These are phyloP conservation scores for Pythium utonaiense DNA, from an alignment of 352 stramenopile species.

Conservation along the genomic window DNA sequence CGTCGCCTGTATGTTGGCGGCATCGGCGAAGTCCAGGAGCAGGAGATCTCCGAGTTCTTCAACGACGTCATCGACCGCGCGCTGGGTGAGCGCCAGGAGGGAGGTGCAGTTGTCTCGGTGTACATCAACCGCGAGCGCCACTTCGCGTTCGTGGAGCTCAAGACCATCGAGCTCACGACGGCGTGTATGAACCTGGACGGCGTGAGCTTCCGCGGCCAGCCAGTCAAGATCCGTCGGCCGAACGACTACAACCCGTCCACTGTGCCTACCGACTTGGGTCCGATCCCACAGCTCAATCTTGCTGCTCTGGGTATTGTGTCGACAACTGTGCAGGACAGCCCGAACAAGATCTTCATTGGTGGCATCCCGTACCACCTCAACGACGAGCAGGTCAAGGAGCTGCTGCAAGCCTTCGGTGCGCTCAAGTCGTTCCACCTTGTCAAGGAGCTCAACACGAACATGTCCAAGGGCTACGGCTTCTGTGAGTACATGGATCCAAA, in stretches of 20 bases:
- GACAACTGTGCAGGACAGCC: slow-evolving; percentile 94
- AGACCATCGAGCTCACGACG: slow-evolving; percentile 95
- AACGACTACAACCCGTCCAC: slow-evolving; percentile 96
- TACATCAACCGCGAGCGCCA: slow-evolving; percentile 96
- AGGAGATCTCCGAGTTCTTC: slow-evolving; percentile 90
- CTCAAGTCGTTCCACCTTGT: slow-evolving; percentile 96
- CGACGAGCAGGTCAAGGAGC: slow-evolving; percentile 92
- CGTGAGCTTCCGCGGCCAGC: slow-evolving; percentile 91
- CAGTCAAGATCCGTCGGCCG: slow-evolving; percentile 95
- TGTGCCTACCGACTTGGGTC: slow-evolving; percentile 82
- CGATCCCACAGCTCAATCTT: slow-evolving; percentile 88
- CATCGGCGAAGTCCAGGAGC: slow-evolving; percentile 77
- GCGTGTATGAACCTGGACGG: slow-evolving; percentile 96
- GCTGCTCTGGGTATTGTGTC: slow-evolving; percentile 93
- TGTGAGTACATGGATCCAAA: slow-evolving; percentile 94
- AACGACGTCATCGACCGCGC: slow-evolving; percentile 89
- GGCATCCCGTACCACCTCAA: slow-evolving; percentile 96
- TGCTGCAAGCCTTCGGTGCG: slow-evolving; percentile 94
- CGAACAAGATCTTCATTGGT: slow-evolving; percentile 98
- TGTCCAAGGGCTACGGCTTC: slow-evolving; percentile 98
- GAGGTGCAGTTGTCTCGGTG: slow-evolving; percentile 79
- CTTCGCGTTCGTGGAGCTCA: slow-evolving; percentile 98
- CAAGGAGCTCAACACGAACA: slow-evolving; percentile 88
- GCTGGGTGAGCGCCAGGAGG: slow-evolving; percentile 69
- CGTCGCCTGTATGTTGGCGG: slow-evolving; percentile 96